Evolutionary conservation across 2,329 filamentous ascomycete species (phyloP).

Genomic region (Aspergillus ruber): DNA sequence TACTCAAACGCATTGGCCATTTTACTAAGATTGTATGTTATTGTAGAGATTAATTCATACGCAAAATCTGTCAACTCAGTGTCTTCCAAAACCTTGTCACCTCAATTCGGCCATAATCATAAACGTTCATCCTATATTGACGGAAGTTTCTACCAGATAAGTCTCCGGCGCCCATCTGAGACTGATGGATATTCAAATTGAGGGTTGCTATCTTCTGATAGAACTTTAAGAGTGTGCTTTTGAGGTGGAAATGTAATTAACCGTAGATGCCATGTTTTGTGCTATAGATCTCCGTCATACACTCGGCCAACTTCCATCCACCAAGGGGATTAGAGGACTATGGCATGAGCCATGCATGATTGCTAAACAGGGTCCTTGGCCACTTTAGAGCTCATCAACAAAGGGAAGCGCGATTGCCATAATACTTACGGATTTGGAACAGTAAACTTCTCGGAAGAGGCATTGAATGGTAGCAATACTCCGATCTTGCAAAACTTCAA

Average conservation of each 20-base stretch:
- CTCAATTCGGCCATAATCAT: slow-evolving; percentile 38
- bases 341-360: slow-evolving; percentile 30
- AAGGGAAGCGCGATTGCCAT: no score
- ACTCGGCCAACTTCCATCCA: slow-evolving; percentile 31
- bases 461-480: no score
- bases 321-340: slow-evolving; percentile 31
- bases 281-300: slow-evolving; percentile 11
- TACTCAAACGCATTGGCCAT: slow-evolving; percentile 26
- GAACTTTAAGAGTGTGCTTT: slow-evolving; percentile 24
- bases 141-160: no score
- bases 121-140: no score
- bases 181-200: slow-evolving; percentile 22
- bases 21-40: no score
- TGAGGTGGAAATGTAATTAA: slow-evolving; percentile 31
- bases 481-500: no score
- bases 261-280: slow-evolving; percentile 36
- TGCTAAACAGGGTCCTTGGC: no score
- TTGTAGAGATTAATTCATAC: no score
- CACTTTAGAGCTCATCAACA: no score
- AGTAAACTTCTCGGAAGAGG: no score
- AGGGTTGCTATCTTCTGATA: slow-evolving; percentile 15
- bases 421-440: slow-evolving; percentile 41
- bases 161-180: slow-evolving; percentile 17
- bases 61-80: slow-evolving; percentile 4
- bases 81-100: slow-evolving; percentile 15